These are phyloP conservation scores for Silene noctiflora DNA, from an alignment of 179 eudicot genomes.

Conservation along the genomic window DNA sequence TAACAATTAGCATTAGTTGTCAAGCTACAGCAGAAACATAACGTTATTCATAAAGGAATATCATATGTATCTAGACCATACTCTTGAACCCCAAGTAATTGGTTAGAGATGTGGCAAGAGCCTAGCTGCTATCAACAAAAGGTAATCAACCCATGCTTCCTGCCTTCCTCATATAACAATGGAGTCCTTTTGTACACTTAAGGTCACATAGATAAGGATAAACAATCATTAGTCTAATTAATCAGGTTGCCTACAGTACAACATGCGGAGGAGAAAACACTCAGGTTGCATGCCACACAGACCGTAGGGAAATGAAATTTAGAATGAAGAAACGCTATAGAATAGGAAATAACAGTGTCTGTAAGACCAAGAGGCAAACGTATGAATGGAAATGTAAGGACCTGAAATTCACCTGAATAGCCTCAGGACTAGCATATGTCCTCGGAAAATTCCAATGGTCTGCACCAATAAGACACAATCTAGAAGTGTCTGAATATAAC, in stretches of 20 bases:
- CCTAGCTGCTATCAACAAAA: background rate
- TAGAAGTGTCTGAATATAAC: slow-evolving; percentile 75
- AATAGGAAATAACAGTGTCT: background rate
- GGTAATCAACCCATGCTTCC: slow-evolving; percentile 3
- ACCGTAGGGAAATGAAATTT: background rate
- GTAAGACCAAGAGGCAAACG: background rate
- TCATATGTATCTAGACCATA: background rate
- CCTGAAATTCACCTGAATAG: slow-evolving; percentile 74
- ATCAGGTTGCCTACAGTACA: background rate
- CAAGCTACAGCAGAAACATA: background rate
- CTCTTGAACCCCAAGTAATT: background rate
- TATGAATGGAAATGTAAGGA: slow-evolving; percentile 7
- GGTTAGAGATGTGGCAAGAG: background rate
- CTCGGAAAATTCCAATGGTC: slow-evolving; percentile 90
- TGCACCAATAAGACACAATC: slow-evolving; percentile 93
- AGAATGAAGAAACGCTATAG: background rate
- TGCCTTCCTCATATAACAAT: no score
- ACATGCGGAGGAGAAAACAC: background rate
- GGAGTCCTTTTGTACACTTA: no score
- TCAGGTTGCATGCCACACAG: background rate
- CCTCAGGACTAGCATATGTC: slow-evolving; percentile 91
- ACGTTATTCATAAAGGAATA: background rate
- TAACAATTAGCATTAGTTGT: background rate
- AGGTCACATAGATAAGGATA: no score
- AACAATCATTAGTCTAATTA: background rate